Percentiles rank a stretch among this genome's conserved stretches.
These are phyloP conservation scores for Alternaria sp. DNA, from an alignment of 2,329 filamentous ascomycete species.

Conservation along the genomic window DNA sequence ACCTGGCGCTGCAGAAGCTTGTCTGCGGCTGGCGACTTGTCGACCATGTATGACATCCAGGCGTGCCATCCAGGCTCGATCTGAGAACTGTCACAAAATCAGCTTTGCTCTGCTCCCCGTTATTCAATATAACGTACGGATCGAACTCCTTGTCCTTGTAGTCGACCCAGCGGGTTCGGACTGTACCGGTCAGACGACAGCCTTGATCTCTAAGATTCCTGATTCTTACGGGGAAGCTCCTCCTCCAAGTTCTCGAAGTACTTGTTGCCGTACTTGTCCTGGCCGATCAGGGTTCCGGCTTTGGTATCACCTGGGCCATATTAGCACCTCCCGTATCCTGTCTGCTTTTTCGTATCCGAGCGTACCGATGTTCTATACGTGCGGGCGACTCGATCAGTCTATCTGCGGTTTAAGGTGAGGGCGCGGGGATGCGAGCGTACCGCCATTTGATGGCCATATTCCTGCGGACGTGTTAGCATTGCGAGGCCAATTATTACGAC, in stretches of 20 bases:
- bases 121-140: constrained; percentile 61
- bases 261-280: constrained; percentile 94
- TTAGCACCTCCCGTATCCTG: constrained; percentile 34
- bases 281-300: constrained; percentile 82
- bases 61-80: constrained; percentile 98
- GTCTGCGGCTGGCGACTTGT: constrained; percentile 84
- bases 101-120: constrained; percentile 27
- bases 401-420: constrained; percentile 28
- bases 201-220: background rate
- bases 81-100: constrained; percentile 67
- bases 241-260: constrained; percentile 92
- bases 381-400: constrained; percentile 37
- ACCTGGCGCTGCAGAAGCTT: constrained; percentile 71
- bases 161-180: constrained; percentile 96
- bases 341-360: background rate
- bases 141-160: constrained; percentile 90
- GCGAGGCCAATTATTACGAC: constrained; percentile 17
- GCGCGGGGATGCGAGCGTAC: constrained; percentile 63
- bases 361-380: constrained; percentile 51
- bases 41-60: constrained; percentile 94
- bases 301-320: constrained; percentile 85
- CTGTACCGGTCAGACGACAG: constrained; percentile 56
- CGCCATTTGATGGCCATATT: constrained; percentile 91
- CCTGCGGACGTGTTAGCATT: constrained; percentile 63
- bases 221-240: constrained; percentile 81